Conservation (phyloP, 371 early-diverging fungal species). For the Batrachochytrium dendrobatidis region DNA sequence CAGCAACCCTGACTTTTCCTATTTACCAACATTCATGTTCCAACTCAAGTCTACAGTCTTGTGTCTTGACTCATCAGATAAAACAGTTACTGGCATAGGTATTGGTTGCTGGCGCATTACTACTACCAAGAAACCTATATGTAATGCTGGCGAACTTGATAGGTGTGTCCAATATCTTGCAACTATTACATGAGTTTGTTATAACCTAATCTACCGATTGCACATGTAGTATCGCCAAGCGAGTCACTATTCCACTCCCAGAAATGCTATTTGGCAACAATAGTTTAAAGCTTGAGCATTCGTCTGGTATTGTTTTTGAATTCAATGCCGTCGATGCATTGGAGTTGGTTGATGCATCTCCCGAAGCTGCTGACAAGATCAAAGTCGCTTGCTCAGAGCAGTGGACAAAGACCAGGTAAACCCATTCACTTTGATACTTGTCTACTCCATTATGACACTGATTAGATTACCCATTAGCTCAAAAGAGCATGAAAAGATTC, state of each 20-base stretch:
- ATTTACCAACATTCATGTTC: too few species aligned
- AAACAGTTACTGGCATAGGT: slow-evolving; percentile 54
- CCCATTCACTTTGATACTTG: slow-evolving; percentile 1
- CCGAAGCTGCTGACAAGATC: slow-evolving; percentile 52
- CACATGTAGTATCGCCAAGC: slow-evolving; percentile 25
- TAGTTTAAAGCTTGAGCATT: slow-evolving; percentile 28
- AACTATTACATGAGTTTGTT: not conserved
- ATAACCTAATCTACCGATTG: not conserved
- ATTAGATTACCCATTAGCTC: slow-evolving; percentile 4
- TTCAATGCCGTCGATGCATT: slow-evolving; percentile 74
- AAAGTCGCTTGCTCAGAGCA: slow-evolving; percentile 78
- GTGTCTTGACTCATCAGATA: too few species aligned
- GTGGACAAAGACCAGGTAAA: slow-evolving; percentile 73
- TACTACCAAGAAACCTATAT: slow-evolving; percentile 60
- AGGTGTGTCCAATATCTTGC: slow-evolving; percentile 23
- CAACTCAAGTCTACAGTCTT: too few species aligned
- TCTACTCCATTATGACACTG: not conserved
- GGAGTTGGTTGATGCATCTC: slow-evolving; percentile 55
- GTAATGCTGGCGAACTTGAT: slow-evolving; percentile 63
- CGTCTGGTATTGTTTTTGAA: slow-evolving; percentile 38
- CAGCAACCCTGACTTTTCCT: too few species aligned
- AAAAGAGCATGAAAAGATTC: slow-evolving; percentile 55
- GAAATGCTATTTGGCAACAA: slow-evolving; percentile 94
- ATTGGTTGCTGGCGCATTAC: slow-evolving; percentile 58
- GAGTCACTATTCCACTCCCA: slow-evolving; percentile 71